phyloP scores from a whole-genome alignment of 352 stramenopile species.

The Globisporangium emineosum region DNA sequence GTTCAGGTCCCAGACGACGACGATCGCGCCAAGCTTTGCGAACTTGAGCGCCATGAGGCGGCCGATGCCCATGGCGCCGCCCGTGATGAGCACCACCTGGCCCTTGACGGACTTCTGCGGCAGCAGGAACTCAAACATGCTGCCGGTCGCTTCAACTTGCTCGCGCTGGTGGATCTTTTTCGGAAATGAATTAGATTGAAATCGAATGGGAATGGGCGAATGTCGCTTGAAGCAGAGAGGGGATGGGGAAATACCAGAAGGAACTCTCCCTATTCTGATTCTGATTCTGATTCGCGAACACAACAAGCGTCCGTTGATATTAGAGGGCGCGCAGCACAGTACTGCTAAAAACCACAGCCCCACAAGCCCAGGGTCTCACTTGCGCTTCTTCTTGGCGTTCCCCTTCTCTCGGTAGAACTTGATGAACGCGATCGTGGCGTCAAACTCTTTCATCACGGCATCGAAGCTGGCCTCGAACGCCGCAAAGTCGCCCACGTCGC shows the following conservation, averaged over 20 bases:
- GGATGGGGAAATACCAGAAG: not conserved
- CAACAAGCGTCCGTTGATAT: too few species aligned
- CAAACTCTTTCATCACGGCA: slow-evolving; percentile 29
- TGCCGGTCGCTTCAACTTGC: not conserved
- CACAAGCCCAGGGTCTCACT: not conserved
- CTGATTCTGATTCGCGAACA: too few species aligned
- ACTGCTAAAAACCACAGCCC: too few species aligned
- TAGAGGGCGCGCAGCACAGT: too few species aligned
- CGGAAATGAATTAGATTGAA: not conserved
- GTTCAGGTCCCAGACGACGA: slow-evolving; percentile 46
- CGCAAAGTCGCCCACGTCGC: slow-evolving; percentile 43
- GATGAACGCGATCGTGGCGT: slow-evolving; percentile 33
- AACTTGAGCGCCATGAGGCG: slow-evolving; percentile 39
- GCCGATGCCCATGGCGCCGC: slow-evolving; percentile 50
- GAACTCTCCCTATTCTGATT: not conserved
- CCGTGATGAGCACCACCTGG: slow-evolving; percentile 54
- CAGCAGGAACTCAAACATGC: not conserved
- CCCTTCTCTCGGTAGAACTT: slow-evolving; percentile 31
- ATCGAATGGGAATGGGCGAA: too few species aligned
- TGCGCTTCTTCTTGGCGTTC: slow-evolving; percentile 25
- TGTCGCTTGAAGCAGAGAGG: not conserved
- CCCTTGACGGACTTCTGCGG: slow-evolving; percentile 38
- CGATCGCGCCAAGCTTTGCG: slow-evolving; percentile 30
- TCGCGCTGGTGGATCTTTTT: not conserved
- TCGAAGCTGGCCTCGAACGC: slow-evolving; percentile 20